Evolutionary conservation across 139 green algal species (phyloP), one percentile per base, ranked within the genome.

Genomic region (Chlorella sp.): DNA sequence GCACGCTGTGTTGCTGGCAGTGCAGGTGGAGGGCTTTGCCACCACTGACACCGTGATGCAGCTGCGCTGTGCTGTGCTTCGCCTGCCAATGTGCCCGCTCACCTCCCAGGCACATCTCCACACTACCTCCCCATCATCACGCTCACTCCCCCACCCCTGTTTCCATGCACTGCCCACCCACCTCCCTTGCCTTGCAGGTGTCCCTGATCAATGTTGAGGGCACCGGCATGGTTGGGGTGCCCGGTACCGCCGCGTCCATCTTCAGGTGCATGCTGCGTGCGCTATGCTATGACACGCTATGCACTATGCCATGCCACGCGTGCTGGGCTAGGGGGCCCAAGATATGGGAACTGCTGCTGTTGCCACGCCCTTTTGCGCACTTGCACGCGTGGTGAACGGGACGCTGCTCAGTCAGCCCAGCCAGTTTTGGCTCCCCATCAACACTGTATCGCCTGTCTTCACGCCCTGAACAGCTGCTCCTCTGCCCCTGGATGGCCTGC

Each of bases 151-250:
- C 7, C 21, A 26, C 11, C 22, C 64, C 64, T 71, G 11, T 14
- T 14, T 26, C n/a, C 32, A 22, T 34, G 0, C 34, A 34, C 37
- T 60, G 77, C 77, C 40, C 18, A 24, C 53, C 32, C n/a, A n/a
- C n/a, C n/a, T n/a, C n/a, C n/a, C n/a, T n/a, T n/a, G n/a, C 30
- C 14, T 2, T 48, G 39, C 83, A 88, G 84, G 68, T 88, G 30
- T 93, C 94, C 12, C 94, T 99, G 39, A 97, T 99, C 92, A 99
- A 98, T 87, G 96, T 99, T 40, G 97, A 99, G 94, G 97, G 96
- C 36, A 99, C 98, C 26, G 98, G 98, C 90, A 99, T 99, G 97
- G 96, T 99, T 76, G 98, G 98, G 32, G 98, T 99, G 30, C 98
- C 97, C 22, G 98, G 98, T 83, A 99, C 96, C 48, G 98, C 98